These are phyloP conservation scores for Musa balbisiana DNA, from an alignment of 202 grass and related monocot species.

Conservation along the genomic window DNA sequence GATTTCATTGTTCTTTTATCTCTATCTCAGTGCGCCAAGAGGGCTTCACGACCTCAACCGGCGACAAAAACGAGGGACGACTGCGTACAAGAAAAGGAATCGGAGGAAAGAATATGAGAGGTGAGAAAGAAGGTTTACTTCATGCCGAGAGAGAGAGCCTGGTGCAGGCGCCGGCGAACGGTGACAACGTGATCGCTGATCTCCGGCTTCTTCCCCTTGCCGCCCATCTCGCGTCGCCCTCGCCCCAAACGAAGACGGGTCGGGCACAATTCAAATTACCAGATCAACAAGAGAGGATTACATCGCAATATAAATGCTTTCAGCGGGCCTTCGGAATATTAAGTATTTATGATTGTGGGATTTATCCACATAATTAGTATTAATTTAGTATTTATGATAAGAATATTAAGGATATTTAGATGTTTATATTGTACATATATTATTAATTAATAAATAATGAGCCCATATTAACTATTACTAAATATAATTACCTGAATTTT, in stretches of 20 bases:
- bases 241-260: neutral
- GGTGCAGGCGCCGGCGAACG: conserved; percentile 54
- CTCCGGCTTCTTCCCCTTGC: conserved; percentile 35
- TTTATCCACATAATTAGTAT: too few relatives aligned
- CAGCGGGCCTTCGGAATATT: too few relatives aligned
- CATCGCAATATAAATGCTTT: too few relatives aligned
- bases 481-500: too few relatives aligned
- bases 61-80: neutral
- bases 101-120: neutral
- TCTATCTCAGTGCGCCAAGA: neutral
- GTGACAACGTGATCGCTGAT: conserved; percentile 40
- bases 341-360: too few relatives aligned
- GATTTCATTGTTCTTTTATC: neutral
- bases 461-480: too few relatives aligned
- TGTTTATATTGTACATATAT: too few relatives aligned
- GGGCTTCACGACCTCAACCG: neutral
- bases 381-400: too few relatives aligned
- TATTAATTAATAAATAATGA: too few relatives aligned
- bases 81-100: neutral
- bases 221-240: neutral
- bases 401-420: too few relatives aligned
- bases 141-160: conserved; percentile 69
- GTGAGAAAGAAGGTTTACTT: conserved; percentile 28
- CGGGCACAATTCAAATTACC: too few relatives aligned
- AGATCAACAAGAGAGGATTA: too few relatives aligned